phyloP scores from a whole-genome alignment of 257 asterid genomes.

The Nicotiana tomentosiformis region DNA sequence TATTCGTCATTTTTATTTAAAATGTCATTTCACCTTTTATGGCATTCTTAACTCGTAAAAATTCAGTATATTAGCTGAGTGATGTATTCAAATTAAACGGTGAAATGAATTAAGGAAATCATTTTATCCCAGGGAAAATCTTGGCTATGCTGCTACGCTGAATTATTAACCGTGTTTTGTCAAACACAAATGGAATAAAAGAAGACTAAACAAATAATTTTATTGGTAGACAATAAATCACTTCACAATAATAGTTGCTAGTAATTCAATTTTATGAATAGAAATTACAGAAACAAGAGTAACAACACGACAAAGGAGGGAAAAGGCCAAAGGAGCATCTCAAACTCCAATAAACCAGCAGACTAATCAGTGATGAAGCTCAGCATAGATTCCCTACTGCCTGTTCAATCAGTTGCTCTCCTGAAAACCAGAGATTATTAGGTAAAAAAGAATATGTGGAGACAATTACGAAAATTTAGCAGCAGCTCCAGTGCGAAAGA shows the following conservation, averaged over 20 bases:
- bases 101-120: too few relatives aligned
- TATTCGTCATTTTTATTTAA: too few relatives aligned
- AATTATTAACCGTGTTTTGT: background rate
- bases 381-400: background rate
- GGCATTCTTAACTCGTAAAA: too few relatives aligned
- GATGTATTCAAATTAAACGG: too few relatives aligned
- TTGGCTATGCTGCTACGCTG: background rate
- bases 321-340: background rate
- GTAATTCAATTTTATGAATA: too few relatives aligned
- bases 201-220: too few relatives aligned
- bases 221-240: too few relatives aligned
- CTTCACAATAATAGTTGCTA: too few relatives aligned
- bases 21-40: too few relatives aligned
- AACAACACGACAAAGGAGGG: background rate
- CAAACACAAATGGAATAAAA: background rate
- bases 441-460: slow-evolving; percentile 38
- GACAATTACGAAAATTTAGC: slow-evolving; percentile 38
- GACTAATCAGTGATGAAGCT: background rate
- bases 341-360: background rate
- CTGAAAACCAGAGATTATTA: background rate
- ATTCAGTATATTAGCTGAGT: too few relatives aligned
- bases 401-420: background rate
- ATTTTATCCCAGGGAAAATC: too few relatives aligned
- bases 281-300: background rate
- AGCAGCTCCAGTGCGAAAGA: slow-evolving; percentile 24